A percentile compares a stretch with the other conserved stretches of the same genome.
Evolutionary conservation across 441 rosid species (phyloP).

Genomic region (Omphalea diandra): DNA sequence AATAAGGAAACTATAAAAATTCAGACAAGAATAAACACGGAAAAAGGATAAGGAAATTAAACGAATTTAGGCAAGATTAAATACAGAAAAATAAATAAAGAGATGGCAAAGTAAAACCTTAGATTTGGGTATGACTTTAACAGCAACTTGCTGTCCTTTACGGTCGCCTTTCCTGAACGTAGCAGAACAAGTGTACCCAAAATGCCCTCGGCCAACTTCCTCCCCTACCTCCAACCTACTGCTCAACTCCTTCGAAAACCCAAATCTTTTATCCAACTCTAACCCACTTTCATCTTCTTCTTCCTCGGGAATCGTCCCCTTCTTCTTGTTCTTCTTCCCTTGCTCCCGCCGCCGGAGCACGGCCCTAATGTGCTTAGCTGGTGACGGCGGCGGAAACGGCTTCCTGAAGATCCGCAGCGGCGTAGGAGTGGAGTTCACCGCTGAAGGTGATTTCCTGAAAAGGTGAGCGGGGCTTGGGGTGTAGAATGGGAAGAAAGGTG

Average conservation of each 20-base stretch:
- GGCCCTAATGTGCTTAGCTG: conserved; percentile 88
- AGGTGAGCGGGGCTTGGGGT: conserved; percentile 75
- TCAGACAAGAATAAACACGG: too few species aligned
- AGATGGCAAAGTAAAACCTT: conserved; percentile 48
- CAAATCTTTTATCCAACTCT: conserved; percentile 84
- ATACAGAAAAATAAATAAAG: neutral
- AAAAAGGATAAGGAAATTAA: too few species aligned
- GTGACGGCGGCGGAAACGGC: conserved; percentile 87
- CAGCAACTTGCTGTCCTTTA: conserved; percentile 82
- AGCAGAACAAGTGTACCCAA: conserved; percentile 95
- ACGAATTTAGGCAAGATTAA: too few species aligned
- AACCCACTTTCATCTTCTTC: conserved; percentile 55
- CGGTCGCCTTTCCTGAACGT: conserved; percentile 83
- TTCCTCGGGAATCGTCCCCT: conserved; percentile 42
- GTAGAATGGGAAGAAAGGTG: conserved; percentile 74
- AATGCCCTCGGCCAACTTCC: conserved; percentile 96
- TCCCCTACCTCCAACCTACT: conserved; percentile 71
- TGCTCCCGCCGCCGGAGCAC: conserved; percentile 38
- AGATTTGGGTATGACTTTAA: conserved; percentile 88
- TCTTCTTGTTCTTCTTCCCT: conserved; percentile 37
- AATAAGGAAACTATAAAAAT: too few species aligned
- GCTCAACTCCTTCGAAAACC: conserved; percentile 75
- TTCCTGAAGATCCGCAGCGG: conserved; percentile 61
- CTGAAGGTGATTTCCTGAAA: conserved; percentile 44
- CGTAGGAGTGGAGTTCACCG: conserved; percentile 33